These are phyloP conservation scores for Elongisporangium senticosum DNA, from an alignment of 352 stramenopile genomes.

Conservation along the genomic window DNA sequence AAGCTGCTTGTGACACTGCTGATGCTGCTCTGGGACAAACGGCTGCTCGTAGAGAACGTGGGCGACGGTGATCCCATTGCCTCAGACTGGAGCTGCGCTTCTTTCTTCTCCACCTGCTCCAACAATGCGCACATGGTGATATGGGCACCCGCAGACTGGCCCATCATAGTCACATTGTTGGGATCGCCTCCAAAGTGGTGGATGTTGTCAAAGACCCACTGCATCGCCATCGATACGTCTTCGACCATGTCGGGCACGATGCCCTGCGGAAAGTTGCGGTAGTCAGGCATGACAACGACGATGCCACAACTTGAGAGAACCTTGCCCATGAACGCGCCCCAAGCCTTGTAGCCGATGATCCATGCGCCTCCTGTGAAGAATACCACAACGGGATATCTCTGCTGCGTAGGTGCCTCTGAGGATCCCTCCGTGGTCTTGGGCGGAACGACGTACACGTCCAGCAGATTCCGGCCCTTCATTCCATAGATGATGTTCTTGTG, in stretches of 20 bases:
- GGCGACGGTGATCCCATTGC: conserved; percentile 14
- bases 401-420: conserved; percentile 5
- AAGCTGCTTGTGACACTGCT: conserved; percentile 29
- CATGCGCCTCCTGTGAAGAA: conserved; percentile 89
- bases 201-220: conserved; percentile 87
- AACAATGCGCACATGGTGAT: conserved; percentile 74
- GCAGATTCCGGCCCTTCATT: conserved; percentile 61
- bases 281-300: conserved; percentile 89
- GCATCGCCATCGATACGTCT: conserved; percentile 74
- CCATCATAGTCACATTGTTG: conserved; percentile 79
- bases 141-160: conserved; percentile 88
- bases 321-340: conserved; percentile 81
- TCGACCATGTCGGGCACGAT: conserved; percentile 88
- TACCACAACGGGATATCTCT: conserved; percentile 74
- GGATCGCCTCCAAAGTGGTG: conserved; percentile 82
- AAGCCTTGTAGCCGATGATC: conserved; percentile 93
- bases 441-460: conserved; percentile 81
- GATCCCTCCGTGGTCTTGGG: conserved; percentile 11
- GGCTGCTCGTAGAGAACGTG: conserved; percentile 20
- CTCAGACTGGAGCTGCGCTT: conserved; percentile 8
- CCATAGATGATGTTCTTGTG: conserved; percentile 82
- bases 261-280: conserved; percentile 88
- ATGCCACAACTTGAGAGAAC: conserved; percentile 67
- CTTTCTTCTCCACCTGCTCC: conserved; percentile 58
- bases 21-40: conserved; percentile 21